phyloP scores from a whole-genome alignment of 2,329 filamentous ascomycete genomes.

The Aspergillus fructus region DNA sequence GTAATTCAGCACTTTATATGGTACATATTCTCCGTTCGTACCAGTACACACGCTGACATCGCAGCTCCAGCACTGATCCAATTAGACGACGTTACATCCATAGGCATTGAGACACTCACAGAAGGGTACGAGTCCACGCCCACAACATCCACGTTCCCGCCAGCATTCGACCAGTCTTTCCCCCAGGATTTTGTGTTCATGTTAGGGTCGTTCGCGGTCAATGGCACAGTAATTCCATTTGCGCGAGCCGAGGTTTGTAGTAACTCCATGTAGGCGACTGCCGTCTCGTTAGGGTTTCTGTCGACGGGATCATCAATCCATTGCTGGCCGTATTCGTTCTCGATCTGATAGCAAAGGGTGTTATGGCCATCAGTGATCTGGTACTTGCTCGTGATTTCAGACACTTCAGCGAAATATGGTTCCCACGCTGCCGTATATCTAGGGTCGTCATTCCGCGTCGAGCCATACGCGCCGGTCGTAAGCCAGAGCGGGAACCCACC shows the following conservation, averaged over 20 bases:
- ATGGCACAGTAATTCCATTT: slow-evolving; percentile 59
- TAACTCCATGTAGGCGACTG: slow-evolving; percentile 44
- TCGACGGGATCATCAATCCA: slow-evolving; percentile 31
- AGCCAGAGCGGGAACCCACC: slow-evolving; percentile 64
- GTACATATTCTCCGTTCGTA: slow-evolving; percentile 59
- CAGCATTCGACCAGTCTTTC: slow-evolving; percentile 56
- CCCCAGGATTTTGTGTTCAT: slow-evolving; percentile 61
- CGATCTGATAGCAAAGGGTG: slow-evolving; percentile 31
- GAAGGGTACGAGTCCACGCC: slow-evolving; percentile 41
- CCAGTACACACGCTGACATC: slow-evolving; percentile 61
- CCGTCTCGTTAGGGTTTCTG: slow-evolving; percentile 50
- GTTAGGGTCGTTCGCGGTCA: slow-evolving; percentile 61
- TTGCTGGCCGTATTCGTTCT: slow-evolving; percentile 41
- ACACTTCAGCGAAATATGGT: slow-evolving; percentile 30
- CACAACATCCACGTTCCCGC: slow-evolving; percentile 42
- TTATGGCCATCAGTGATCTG: slow-evolving; percentile 31
- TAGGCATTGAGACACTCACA: slow-evolving; percentile 47
- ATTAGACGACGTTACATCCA: slow-evolving; percentile 43
- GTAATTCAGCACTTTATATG: slow-evolving; percentile 53
- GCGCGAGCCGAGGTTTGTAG: slow-evolving; percentile 55
- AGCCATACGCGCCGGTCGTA: slow-evolving; percentile 53
- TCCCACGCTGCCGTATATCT: slow-evolving; percentile 32
- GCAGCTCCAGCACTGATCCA: slow-evolving; percentile 63
- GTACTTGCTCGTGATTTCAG: slow-evolving; percentile 30
- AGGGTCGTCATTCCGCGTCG: slow-evolving; percentile 32